A percentile compares a stretch with the other conserved stretches of the same genome.
Conservation (phyloP, 495 filamentous ascomycete genomes). For the Hypoxylon fuscum region DNA sequence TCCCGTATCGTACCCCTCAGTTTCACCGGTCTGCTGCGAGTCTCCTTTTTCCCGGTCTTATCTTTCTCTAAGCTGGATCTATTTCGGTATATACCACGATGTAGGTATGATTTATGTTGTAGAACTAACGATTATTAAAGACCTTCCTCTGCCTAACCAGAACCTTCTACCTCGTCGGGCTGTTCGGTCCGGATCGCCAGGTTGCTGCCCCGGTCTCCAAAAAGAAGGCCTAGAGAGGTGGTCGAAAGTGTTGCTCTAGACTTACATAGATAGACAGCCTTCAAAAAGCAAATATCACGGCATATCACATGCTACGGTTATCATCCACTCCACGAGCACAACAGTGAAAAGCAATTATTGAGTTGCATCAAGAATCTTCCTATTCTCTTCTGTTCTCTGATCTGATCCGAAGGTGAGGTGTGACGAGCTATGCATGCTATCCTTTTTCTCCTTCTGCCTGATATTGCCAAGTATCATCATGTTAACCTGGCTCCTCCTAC, state of each 20-base stretch:
- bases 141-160: constrained; percentile 65
- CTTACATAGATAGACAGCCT: no score
- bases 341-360: constrained; percentile 8
- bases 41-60: background rate
- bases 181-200: constrained; percentile 60
- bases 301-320: no score
- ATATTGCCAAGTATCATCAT: no score
- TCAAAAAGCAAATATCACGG: constrained; percentile 6
- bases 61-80: background rate
- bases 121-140: constrained; percentile 30
- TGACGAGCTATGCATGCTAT: no score
- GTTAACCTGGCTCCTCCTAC: no score
- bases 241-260: no score
- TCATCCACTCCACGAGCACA: no score
- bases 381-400: no score
- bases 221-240: constrained; percentile 26
- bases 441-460: no score
- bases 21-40: constrained; percentile 1
- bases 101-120: background rate
- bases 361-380: background rate
- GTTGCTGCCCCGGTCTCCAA: constrained; percentile 8
- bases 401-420: no score
- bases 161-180: constrained; percentile 63
- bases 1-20: no score
- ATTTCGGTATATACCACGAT: background rate